Evolutionary conservation across 495 filamentous ascomycete genomes (phyloP).

Genomic region (Cryomyces minteri): DNA sequence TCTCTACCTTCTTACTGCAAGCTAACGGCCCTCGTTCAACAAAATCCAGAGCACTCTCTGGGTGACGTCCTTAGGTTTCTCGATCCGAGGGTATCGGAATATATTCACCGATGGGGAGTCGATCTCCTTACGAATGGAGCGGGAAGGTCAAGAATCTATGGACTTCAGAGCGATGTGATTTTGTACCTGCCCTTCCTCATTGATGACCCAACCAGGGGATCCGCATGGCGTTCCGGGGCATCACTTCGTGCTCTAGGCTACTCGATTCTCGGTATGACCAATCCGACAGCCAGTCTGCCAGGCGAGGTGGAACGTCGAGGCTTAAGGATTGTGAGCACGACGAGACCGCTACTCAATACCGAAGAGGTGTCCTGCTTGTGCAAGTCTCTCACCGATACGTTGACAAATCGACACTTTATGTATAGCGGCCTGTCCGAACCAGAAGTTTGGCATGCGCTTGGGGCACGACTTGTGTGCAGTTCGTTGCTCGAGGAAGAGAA

Average conservation of each 20-base stretch:
- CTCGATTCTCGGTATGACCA: slow-evolving; percentile 19
- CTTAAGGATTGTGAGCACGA: neutral
- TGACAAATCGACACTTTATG: neutral
- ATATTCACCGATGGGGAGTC: slow-evolving; percentile 15
- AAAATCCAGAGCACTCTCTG: slow-evolving; percentile 15
- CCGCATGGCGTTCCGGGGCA: slow-evolving; percentile 44
- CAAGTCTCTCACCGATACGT: slow-evolving; percentile 3
- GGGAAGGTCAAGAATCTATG: no score
- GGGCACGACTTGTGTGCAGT: neutral
- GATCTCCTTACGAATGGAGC: no score
- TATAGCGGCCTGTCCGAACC: neutral
- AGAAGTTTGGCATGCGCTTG: neutral
- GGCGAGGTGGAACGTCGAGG: neutral
- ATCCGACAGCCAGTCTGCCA: neutral
- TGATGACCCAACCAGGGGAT: slow-evolving; percentile 38
- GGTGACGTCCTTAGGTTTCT: slow-evolving; percentile 25
- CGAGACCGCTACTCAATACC: neutral
- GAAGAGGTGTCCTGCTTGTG: neutral
- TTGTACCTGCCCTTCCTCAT: slow-evolving; percentile 41
- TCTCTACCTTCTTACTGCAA: slow-evolving; percentile 15
- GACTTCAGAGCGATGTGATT: neutral
- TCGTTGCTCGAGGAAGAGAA: neutral
- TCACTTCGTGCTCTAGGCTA: slow-evolving; percentile 38
- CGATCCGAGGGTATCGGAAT: slow-evolving; percentile 31
- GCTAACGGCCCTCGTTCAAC: neutral